Evolutionary conservation across 257 asterid genomes (phyloP), one percentile per base, ranked within the genome.

Genomic region (Forsythia viridissima): DNA sequence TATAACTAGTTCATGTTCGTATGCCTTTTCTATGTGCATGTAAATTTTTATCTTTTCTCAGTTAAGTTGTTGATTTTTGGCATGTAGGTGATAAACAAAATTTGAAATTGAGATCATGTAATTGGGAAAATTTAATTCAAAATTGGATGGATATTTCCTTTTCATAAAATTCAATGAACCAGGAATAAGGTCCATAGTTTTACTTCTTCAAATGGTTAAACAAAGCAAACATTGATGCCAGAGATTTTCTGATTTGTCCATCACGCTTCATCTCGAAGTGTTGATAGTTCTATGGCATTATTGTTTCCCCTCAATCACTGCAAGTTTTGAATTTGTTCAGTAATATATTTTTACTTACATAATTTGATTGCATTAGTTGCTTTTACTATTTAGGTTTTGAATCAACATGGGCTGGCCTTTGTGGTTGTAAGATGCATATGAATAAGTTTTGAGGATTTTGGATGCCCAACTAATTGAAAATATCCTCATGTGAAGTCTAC

Each of bases 31-130:
- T 73, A 72, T 66, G 52, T 37, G 41, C 34, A 52, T 18, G 34
- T 30, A 30, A 30, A 30, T 30, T 30, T 30, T 30, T 30, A n/a
- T 40, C 74, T 52, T 75, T 69, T 43, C 20, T 63, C 43, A 12
- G 7, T 65, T 38, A 24, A 76, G 34, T 30, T 72, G 43, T 8
- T 73, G 83, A 38, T 74, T 30, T 30, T 30, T 30, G 30, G 39
- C 71, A 63, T 67, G 61, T 76, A 61, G 40, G 78, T 55, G 51
- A 75, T 75, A 46, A 73, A 52, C 79, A 48, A 43, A 65, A 20
- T 38, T 7, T 65, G 55, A 38, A 18, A 57, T 18, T 55, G 79
- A 34, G 37, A 77, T 65, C 75, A 66, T 77, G 73, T 63, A 76
- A 61, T 44, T 48, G 70, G 20, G 24, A 6, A 21, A 37, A 40